Evolutionary conservation across 768 basidiomycete species (phyloP), one percentile per base, ranked within the genome.

Genomic region (Rhodosporidiobolus odoratus): DNA sequence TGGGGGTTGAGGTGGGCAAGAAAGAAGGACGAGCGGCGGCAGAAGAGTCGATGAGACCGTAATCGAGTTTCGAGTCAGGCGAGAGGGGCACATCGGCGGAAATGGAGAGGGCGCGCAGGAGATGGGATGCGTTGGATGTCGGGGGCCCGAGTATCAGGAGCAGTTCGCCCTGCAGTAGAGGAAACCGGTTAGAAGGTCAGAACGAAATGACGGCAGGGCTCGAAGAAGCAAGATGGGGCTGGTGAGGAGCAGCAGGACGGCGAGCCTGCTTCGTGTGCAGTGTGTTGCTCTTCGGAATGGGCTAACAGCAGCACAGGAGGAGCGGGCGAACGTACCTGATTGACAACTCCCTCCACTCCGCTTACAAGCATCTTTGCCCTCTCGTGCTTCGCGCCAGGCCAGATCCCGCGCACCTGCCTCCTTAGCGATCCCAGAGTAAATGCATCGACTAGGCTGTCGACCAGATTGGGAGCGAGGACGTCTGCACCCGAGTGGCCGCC

Each of bases 71-170:
- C 10, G 58, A 68, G 43, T 59, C 13, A 19, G 61, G 32, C n/a
- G 69, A 65, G 2, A 74, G 56, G 12, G 62, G 66, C 3, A 68
- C 48, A 50, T 74, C 73, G 48, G 54, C 21, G 3, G 58, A 58
- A 57, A 40, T 58, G 10, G 69, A 68, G 27, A 74, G 66, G 7
- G 62, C 69, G 32, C 66, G 60, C 2, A 71, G 58, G 27, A 74
- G 59, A 19, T 43, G 47, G 16, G 62, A 53, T 21, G 73, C 59
- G 56, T 70, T 65, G 17, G 73, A 50, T 0, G 62, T 48, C 4
- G 73, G 73, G 2, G 73, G 73, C 0, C 73, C 73, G 30, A 70
- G 34, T 0, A 74, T 54, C 32, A 74, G 69, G 6, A 74, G 60
- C 32, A 68, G 56, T 40, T 74, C 73, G 54, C 73, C 73, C 73